A percentile compares a stretch with the other conserved stretches of the same genome.
These are phyloP conservation scores for Candida saitoana DNA, from an alignment of 805 yeast species.

Conservation along the genomic window DNA sequence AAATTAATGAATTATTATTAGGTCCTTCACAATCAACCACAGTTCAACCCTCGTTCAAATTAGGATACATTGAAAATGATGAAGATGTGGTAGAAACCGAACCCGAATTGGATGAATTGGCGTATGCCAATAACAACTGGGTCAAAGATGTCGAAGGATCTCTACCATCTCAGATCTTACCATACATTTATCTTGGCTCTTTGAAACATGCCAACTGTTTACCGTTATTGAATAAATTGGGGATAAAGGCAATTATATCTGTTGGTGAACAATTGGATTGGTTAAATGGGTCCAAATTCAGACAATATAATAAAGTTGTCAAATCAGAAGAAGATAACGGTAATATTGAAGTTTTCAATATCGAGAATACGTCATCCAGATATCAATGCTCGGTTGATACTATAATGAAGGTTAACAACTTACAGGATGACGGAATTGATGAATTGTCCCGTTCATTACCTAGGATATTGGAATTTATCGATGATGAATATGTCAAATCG, in stretches of 20 bases:
- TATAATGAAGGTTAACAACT: conserved; percentile 61
- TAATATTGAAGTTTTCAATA: conserved; percentile 25
- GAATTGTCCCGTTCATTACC: conserved; percentile 60
- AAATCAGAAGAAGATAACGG: conserved; percentile 24
- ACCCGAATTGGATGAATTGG: conserved; percentile 7
- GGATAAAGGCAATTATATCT: conserved; percentile 70
- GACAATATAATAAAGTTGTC: conserved; percentile 18
- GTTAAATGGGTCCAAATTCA: conserved; percentile 40
- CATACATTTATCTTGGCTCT: conserved; percentile 83
- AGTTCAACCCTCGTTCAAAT: conserved; percentile 8
- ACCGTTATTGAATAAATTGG: conserved; percentile 56
- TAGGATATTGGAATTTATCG: conserved; percentile 62
- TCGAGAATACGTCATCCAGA: conserved; percentile 4
- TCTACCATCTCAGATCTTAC: conserved; percentile 77
- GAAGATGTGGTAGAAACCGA: conserved; percentile 9
- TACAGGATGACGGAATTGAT: conserved; percentile 91
- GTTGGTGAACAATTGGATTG: conserved; percentile 81
- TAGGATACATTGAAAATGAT: conserved; percentile 27
- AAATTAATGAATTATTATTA: conserved; percentile 33
- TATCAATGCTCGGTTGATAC: conserved; percentile 31
- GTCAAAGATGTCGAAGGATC: conserved; percentile 54
- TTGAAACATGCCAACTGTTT: conserved; percentile 75
- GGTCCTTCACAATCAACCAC: conserved; percentile 10
- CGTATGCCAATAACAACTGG: conserved; percentile 20
- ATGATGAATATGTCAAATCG: conserved; percentile 26